Base-by-base conservation (phyloP, 495 filamentous ascomycete species). In the Penicillium alfredii region DNA sequence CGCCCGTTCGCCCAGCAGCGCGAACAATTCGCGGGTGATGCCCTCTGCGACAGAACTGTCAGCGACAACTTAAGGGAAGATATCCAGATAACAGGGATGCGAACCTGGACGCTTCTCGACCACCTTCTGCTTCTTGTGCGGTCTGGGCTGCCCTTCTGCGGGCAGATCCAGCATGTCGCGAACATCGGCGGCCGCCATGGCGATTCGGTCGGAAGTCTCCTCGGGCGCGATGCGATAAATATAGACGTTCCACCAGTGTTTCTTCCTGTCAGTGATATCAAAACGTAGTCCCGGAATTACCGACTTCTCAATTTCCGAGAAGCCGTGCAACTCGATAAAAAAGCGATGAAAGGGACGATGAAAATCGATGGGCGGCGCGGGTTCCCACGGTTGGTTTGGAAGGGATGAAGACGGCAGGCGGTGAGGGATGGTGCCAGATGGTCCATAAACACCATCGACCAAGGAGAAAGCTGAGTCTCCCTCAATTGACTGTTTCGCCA, bases 91-190 rank as follows among this genome's bases (percentile, higher is more conserved):
- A 15, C 6, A 6, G 11, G 8, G 8, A 3, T 17, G 38, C 51
- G 64, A 50, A 74, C 80, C 85, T 53, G 81, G 84, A 45, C 86
- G 76, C 44, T 80, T 78, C 35, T 76, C 77, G 5, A 71, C 68
- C 0, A 76, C 74, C 55, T 87, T 89, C 56, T 82, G 79, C 53
- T 90, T 90, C 66, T 93, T 93, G 30, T 74, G 61, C 8, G 83
- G 79, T 38, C 73, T 69, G 25, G 75, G 65, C 44, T 75, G 64
- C 44, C 75, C 77, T 51, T 82, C 71, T 38, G 66, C 72, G 33
- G 85, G 80, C 54, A 93, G 68, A 60, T 86, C 83, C 61, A 94
- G 81, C 60, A 94, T 85, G 63, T 94, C 88, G 63, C 84, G 86
- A 39, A 92, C 79, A 74, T 94, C 88, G 62, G 85, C 86, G 48